Evolutionary conservation across 129 eudicot species (phyloP).

Genomic region (Artemisia tridentata): DNA sequence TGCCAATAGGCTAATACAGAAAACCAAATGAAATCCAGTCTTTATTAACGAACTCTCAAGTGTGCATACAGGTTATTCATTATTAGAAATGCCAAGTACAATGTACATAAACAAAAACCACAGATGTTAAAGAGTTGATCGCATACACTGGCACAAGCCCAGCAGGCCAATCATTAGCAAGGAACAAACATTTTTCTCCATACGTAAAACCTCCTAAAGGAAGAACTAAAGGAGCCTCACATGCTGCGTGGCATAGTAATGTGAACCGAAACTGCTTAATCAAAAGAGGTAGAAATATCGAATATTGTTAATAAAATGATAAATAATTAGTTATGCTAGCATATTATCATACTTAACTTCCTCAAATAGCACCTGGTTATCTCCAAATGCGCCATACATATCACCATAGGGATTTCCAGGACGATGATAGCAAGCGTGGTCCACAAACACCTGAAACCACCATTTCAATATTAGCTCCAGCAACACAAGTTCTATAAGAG

Average conservation of each 20-base stretch:
- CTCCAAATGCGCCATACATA: constrained; percentile 81
- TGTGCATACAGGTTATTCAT: background rate
- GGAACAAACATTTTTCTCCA: constrained; percentile 83
- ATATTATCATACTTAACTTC: background rate
- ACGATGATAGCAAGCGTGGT: constrained; percentile 83
- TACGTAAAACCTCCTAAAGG: constrained; percentile 82
- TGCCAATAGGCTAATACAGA: constrained; percentile 59
- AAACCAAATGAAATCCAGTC: background rate
- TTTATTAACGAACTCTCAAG: background rate
- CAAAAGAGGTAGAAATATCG: background rate
- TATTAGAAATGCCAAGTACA: background rate
- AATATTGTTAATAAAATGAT: background rate
- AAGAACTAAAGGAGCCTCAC: constrained; percentile 95
- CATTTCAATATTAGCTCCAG: too few relatives aligned
- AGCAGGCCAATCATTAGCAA: constrained; percentile 96
- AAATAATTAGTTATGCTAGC: background rate
- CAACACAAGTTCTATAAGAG: too few relatives aligned
- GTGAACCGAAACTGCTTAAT: constrained; percentile 82
- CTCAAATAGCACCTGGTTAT: constrained; percentile 71
- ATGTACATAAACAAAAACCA: background rate
- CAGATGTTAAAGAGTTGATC: constrained; percentile 7
- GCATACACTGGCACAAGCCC: constrained; percentile 91
- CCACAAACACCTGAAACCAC: constrained; percentile 75
- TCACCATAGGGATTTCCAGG: constrained; percentile 97
- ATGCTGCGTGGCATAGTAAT: constrained; percentile 90